These are phyloP conservation scores for Eutypella sp. DNA, from an alignment of 2,329 filamentous ascomycete genomes.

Conservation along the genomic window DNA sequence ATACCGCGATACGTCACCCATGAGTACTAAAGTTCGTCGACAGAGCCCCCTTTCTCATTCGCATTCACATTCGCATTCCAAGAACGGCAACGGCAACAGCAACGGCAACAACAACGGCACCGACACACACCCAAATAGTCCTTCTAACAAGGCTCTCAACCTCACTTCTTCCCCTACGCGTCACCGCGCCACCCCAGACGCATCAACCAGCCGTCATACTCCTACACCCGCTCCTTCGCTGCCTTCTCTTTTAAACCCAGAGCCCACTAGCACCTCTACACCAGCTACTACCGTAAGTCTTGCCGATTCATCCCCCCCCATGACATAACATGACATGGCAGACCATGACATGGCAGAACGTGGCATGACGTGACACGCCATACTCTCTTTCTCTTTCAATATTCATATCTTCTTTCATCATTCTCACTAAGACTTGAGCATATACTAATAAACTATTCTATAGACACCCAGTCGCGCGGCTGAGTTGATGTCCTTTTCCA, in stretches of 20 bases:
- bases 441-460: slow-evolving; percentile 13
- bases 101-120: too few species aligned
- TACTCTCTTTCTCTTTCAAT: neutral
- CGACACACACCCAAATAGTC: slow-evolving; percentile 19
- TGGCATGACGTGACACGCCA: too few species aligned
- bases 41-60: slow-evolving; percentile 27
- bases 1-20: slow-evolving; percentile 25
- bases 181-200: slow-evolving; percentile 22
- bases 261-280: slow-evolving; percentile 18
- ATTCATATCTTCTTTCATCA: slow-evolving; percentile 3
- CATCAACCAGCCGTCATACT: slow-evolving; percentile 19
- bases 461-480: slow-evolving; percentile 71
- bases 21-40: slow-evolving; percentile 22
- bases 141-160: slow-evolving; percentile 25
- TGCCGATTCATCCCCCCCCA: too few species aligned
- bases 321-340: too few species aligned
- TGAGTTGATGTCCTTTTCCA: slow-evolving; percentile 94
- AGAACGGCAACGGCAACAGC: too few species aligned
- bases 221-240: slow-evolving; percentile 26
- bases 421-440: neutral
- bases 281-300: slow-evolving; percentile 24
- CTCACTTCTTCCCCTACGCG: slow-evolving; percentile 26
- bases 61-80: slow-evolving; percentile 29
- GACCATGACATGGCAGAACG: too few species aligned
- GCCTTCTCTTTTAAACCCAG: slow-evolving; percentile 28